Conservation (phyloP, 345 rosid genomes). For the Salix brachista region DNA sequence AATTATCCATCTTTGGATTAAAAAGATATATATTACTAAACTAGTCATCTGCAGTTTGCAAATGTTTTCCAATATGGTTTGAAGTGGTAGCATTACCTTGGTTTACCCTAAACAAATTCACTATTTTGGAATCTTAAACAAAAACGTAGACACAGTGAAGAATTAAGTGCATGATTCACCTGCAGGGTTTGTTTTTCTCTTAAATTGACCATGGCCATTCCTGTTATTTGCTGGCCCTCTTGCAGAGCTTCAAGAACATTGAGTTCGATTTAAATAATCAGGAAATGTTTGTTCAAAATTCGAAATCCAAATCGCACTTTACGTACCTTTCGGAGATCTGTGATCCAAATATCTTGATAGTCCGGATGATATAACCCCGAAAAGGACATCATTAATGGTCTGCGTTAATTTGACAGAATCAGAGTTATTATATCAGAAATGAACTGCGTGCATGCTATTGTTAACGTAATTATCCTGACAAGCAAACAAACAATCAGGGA, state of each 20-base stretch:
- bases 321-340: constrained; percentile 49
- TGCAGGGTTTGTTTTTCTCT: constrained; percentile 44
- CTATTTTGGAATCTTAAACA: background rate
- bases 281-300: background rate
- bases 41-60: background rate
- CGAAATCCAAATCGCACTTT: background rate
- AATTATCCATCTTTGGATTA: no score
- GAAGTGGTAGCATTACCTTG: no score
- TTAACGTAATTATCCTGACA: no score
- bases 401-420: constrained; percentile 8
- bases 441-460: no score
- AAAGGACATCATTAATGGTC: constrained; percentile 67
- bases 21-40: no score
- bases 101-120: no score
- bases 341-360: constrained; percentile 49
- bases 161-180: constrained; percentile 16
- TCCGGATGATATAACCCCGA: constrained; percentile 47
- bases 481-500: no score
- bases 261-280: background rate
- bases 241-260: constrained; percentile 25
- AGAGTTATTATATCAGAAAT: background rate
- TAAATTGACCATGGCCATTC: constrained; percentile 59
- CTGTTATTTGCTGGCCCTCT: constrained; percentile 40
- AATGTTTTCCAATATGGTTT: background rate
- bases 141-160: background rate